Conservation (phyloP, 176 grass and related monocot species). For the Neostapfia colusana region DNA sequence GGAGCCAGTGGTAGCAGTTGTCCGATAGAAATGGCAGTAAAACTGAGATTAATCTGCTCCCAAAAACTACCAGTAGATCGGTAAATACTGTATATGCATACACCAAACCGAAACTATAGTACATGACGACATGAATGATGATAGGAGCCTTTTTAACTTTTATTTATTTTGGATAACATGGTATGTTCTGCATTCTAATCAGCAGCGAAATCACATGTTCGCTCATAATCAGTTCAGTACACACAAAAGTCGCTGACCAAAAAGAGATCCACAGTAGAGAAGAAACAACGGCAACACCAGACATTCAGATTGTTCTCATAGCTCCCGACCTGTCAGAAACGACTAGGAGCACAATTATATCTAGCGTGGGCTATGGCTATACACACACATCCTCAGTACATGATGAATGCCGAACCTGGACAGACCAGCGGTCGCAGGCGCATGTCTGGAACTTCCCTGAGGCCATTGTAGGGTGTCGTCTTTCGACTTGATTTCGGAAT, state of each 20-base stretch:
- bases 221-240: not conserved
- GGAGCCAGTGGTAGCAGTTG: not conserved
- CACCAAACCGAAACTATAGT: too few species aligned
- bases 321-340: not conserved
- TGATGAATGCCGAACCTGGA: not conserved
- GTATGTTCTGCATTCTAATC: not conserved
- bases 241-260: not conserved
- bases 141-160: too few species aligned
- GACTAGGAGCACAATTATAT: not conserved
- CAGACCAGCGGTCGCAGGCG: constrained; percentile 30
- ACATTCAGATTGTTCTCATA: not conserved
- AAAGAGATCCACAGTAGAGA: not conserved
- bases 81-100: not conserved
- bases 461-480: constrained; percentile 18
- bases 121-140: too few species aligned
- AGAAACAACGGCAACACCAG: not conserved
- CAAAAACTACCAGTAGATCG: too few species aligned
- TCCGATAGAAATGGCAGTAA: not conserved
- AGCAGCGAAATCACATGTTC: not conserved
- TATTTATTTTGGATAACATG: too few species aligned
- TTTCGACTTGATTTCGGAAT: constrained; percentile 1
- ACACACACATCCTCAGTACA: constrained; percentile 8
- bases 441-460: constrained; percentile 42
- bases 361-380: constrained; percentile 15
- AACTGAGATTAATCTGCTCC: not conserved